Conservation (phyloP, 2,329 filamentous ascomycete species). For the Colletotrichum scovillei region DNA sequence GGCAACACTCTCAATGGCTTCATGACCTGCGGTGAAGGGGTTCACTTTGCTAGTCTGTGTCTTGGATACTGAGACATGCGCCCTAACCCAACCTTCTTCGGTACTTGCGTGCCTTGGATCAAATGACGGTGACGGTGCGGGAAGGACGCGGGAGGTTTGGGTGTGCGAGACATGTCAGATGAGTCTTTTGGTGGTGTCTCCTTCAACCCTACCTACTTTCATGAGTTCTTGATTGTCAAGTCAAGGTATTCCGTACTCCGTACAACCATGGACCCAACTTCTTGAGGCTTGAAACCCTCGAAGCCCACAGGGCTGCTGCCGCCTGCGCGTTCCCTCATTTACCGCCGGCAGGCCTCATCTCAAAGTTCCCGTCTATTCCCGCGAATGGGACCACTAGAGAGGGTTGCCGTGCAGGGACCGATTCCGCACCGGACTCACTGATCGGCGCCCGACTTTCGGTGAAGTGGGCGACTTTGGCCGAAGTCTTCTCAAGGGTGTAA, state of each 20-base stretch:
- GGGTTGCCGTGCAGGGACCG: not conserved
- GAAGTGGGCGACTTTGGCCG: not conserved
- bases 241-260: no score
- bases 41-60: not conserved
- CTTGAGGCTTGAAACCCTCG: not conserved
- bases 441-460: conserved; percentile 10
- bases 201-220: not conserved
- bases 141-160: conserved; percentile 26
- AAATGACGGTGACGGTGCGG: conserved; percentile 35
- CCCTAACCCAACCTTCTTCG: conserved; percentile 6
- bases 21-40: conserved; percentile 35
- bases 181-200: conserved; percentile 1
- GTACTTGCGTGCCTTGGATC: conserved; percentile 21
- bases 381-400: not conserved
- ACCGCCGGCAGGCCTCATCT: conserved; percentile 12
- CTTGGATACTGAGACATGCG: conserved; percentile 32
- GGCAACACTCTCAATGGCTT: not conserved
- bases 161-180: conserved; percentile 27
- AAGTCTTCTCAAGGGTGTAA: not conserved
- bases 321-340: not conserved
- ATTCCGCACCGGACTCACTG: conserved; percentile 10
- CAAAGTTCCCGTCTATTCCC: conserved; percentile 31
- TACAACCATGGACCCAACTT: not conserved
- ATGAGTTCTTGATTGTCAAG: not conserved
- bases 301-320: not conserved